A percentile compares a stretch with the other conserved stretches of the same genome.
Conservation (phyloP, 2,329 filamentous ascomycete genomes). For the Penicillium sp. region DNA sequence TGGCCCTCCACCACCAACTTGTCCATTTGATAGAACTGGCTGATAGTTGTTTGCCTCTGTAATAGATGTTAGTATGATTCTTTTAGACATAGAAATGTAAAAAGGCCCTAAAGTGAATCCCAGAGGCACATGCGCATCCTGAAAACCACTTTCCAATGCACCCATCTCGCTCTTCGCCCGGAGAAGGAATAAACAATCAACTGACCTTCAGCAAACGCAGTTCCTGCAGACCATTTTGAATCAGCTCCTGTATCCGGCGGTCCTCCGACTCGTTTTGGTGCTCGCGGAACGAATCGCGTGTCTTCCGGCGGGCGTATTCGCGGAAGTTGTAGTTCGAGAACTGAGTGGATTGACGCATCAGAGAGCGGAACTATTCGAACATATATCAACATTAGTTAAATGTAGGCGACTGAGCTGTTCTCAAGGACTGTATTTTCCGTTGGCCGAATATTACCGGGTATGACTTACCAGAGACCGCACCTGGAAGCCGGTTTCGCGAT, state of each 20-base stretch:
- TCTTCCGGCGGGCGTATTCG: slow-evolving; percentile 90
- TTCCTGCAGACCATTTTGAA: slow-evolving; percentile 85
- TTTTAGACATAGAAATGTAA: background rate
- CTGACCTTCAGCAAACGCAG: slow-evolving; percentile 87
- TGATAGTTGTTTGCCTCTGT: slow-evolving; percentile 92
- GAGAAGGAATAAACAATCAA: slow-evolving; percentile 10
- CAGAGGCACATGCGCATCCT: background rate
- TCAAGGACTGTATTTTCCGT: background rate
- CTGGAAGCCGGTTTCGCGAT: slow-evolving; percentile 47
- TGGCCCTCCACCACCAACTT: slow-evolving; percentile 88
- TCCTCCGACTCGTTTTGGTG: slow-evolving; percentile 71
- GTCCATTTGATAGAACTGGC: slow-evolving; percentile 92
- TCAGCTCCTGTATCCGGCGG: slow-evolving; percentile 77
- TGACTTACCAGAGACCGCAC: slow-evolving; percentile 47
- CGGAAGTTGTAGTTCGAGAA: slow-evolving; percentile 97
- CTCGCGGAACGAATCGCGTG: slow-evolving; percentile 86
- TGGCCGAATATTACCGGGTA: background rate
- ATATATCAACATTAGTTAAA: background rate
- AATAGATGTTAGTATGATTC: slow-evolving; percentile 36
- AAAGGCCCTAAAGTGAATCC: background rate
- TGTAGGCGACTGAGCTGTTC: background rate
- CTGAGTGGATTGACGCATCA: slow-evolving; percentile 80
- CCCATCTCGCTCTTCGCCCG: background rate
- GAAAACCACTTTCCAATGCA: background rate
- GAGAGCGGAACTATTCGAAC: slow-evolving; percentile 74